Percentiles rank a stretch among this genome's conserved stretches.
Evolutionary conservation across 441 rosid species (phyloP).

Genomic region (Gossypium gossypioides): DNA sequence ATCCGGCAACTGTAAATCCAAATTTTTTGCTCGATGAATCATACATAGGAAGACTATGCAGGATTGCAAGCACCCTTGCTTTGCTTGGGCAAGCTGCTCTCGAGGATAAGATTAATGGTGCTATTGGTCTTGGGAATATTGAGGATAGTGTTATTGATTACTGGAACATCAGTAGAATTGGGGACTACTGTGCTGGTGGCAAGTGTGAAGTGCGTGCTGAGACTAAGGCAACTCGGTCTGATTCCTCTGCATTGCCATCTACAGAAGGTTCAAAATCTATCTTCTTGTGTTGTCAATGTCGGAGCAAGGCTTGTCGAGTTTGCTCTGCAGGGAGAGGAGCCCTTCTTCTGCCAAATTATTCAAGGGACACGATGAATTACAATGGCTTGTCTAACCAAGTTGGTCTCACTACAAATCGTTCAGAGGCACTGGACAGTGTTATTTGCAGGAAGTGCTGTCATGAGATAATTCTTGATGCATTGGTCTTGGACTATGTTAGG

Average conservation of each 20-base stretch:
- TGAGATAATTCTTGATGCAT: constrained; percentile 61
- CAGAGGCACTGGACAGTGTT: constrained; percentile 46
- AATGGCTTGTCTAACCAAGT: constrained; percentile 32
- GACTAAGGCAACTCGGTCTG: constrained; percentile 28
- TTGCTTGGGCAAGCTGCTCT: constrained; percentile 69
- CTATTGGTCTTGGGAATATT: constrained; percentile 61
- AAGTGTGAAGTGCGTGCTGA: constrained; percentile 65
- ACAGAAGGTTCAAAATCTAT: constrained; percentile 34
- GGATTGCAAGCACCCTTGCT: constrained; percentile 64
- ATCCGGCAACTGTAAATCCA: constrained; percentile 92
- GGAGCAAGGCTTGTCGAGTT: constrained; percentile 65
- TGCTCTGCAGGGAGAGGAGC: constrained; percentile 95
- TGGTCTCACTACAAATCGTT: constrained; percentile 45
- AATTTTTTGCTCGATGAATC: constrained; percentile 58
- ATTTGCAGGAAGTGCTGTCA: constrained; percentile 76
- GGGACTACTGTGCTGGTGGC: constrained; percentile 57
- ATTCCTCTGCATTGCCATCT: constrained; percentile 33
- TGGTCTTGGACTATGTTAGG: constrained; percentile 74
- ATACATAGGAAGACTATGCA: constrained; percentile 65
- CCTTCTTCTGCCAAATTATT: constrained; percentile 45
- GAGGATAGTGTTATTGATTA: constrained; percentile 56
- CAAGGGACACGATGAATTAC: constrained; percentile 38
- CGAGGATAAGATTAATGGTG: constrained; percentile 76
- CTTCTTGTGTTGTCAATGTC: constrained; percentile 61
- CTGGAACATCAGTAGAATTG: constrained; percentile 66